Evolutionary conservation across 2,329 filamentous ascomycete species (phyloP).

Genomic region (Penicillium sp.): DNA sequence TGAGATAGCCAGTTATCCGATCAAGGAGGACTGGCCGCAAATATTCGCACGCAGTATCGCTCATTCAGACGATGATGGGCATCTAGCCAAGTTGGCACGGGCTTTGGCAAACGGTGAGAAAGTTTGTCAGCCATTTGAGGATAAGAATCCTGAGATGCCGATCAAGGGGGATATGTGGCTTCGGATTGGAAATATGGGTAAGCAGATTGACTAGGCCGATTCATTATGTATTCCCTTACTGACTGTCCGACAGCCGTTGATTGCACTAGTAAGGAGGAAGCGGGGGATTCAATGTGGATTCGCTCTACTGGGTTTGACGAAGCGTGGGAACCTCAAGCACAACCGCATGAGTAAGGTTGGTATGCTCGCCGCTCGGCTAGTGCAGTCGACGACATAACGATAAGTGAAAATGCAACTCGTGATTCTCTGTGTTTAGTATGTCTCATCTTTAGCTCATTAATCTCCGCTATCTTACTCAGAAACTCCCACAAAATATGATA

Average conservation of each 20-base stretch:
- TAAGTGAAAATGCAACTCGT: background rate
- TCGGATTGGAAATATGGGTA: slow-evolving; percentile 45
- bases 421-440: background rate
- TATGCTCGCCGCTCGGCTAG: background rate
- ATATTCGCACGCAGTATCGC: slow-evolving; percentile 47
- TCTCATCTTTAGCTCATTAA: background rate
- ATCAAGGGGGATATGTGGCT: slow-evolving; percentile 46
- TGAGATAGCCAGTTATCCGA: slow-evolving; percentile 58
- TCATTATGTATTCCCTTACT: background rate
- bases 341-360: slow-evolving; percentile 19
- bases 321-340: slow-evolving; percentile 36
- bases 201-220: slow-evolving; percentile 13
- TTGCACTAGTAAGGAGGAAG: slow-evolving; percentile 32
- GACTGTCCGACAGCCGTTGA: slow-evolving; percentile 32
- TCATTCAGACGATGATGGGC: slow-evolving; percentile 67
- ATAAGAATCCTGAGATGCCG: slow-evolving; percentile 23
- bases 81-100: slow-evolving; percentile 70
- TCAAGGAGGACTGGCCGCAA: slow-evolving; percentile 48
- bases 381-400: background rate
- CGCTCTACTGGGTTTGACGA: slow-evolving; percentile 42
- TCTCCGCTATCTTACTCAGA: no score
- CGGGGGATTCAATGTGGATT: slow-evolving; percentile 36
- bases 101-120: slow-evolving; percentile 63
- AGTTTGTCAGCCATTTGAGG: slow-evolving; percentile 41
- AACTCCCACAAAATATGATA: no score